Evolutionary conservation across 116 monocot species (phyloP), one percentile per base, ranked within the genome.

Genomic region (Zostera marina): DNA sequence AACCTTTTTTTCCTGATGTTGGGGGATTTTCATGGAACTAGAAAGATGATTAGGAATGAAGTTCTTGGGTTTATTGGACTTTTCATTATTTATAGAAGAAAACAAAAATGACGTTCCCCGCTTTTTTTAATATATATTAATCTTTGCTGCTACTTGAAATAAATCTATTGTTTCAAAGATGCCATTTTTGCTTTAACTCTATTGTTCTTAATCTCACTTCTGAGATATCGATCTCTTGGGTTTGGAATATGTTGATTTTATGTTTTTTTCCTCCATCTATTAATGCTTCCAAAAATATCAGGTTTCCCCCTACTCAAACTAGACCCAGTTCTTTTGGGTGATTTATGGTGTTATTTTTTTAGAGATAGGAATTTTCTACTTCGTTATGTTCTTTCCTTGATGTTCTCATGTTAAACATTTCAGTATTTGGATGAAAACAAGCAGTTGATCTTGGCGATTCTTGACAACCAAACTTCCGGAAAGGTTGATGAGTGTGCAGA

Each of bases 361-460:
- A 5, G 32, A 5, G 2, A 3, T 32, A 32, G 32, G 32, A 5
- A 32, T 32, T 32, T 32, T 15, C 9, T 19, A 51, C 9, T 19
- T 19, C 2, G 20, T 51, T 7, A 51, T 19, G 41, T 15, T 9
- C 14, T 56, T 8, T 49, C 20, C n/a, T 66, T 15, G 16, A 14
- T 56, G 16, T 47, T 47, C 47, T 41, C 16, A 11, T 41, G 16
- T 22, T 8, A 38, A n/a, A n/a, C n/a, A 42, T 56, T 69, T 55
- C 78, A 85, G 85, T 86, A 86, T 58, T 53, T 86, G 78, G 85
- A 86, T 64, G 85, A 86, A 63, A 81, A 86, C 70, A 86, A 86
- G 65, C 81, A 81, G 64, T 65, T 86, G 68, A 86, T 86, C 70
- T 63, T 86, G 60, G 78, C 85, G 21, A 86, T 81, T 71, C 81